Evolutionary conservation across 495 filamentous ascomycete species (phyloP), one percentile per base, ranked within the genome.

Genomic region (Trichoderma reesei): DNA sequence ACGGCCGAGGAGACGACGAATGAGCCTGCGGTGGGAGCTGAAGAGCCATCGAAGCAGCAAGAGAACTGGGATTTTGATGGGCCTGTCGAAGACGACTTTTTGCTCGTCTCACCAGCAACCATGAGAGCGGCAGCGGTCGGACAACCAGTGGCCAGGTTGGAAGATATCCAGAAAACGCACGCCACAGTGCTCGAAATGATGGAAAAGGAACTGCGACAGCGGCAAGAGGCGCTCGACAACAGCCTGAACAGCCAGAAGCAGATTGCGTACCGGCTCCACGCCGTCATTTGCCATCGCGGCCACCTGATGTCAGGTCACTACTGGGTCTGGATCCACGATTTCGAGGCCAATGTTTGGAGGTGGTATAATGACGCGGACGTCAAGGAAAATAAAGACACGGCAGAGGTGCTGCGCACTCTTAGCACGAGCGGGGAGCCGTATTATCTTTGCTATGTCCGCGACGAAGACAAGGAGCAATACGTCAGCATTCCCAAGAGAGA

Each of bases 291-390:
- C 61, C 95, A 99, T 70, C 83, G 87, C 5, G 95, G 88, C 54
- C 67, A 73, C 20, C 76, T 70, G 14, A 67, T 70, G 2, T 89
- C 88, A 60, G 94, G 94, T 1, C 94, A 98, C 73, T 99, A 97
- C 77, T 99, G 90, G 85, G 91, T 97, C 65, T 97, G 92, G 80
- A 96, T 98, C 68, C 88, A 85, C 71, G 94, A 98, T 73, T 96
- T 95, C 72, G 79, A 85, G 63, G 80, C 82, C 41, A 79, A 87
- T 18, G 75, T 92, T 56, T 98, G 94, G 91, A 88, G 90, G 60
- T 90, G 90, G 69, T 98, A 97, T 79, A 98, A 98, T 72, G 94
- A 98, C 70, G 86, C 86, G 34, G 79, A 80, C 26, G 92, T 98
- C 36, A 86, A 85, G 0, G 84, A 88, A 65, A 68, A 84, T 72